A percentile compares a stretch with the other conserved stretches of the same genome.
These are phyloP conservation scores for Brassica napus DNA, from an alignment of 345 rosid species.

Conservation along the genomic window Da-Ae NC_063441.1:12315001-12315500, in stretches of 20 bases:
- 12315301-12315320: slow-evolving; percentile 20
- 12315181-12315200: background rate
- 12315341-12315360: background rate
- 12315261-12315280: slow-evolving; percentile 27
- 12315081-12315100: background rate
- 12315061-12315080: background rate
- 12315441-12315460: background rate
- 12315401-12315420: background rate
- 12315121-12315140: background rate
- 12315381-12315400: background rate
- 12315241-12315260: slow-evolving; percentile 4
- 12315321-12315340: slow-evolving; percentile 20
- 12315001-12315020: background rate
- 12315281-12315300: slow-evolving; percentile 14
- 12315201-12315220: slow-evolving; percentile 25
- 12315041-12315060: background rate
- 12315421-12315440: background rate
- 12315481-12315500: background rate
- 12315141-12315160: background rate
- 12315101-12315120: background rate
- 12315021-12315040: background rate
- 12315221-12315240: slow-evolving; percentile 31
- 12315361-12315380: background rate
- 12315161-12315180: background rate
- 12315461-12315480: background rate